Evolutionary conservation across 148 eudicot species (phyloP).

Genomic region (Polygonum aviculare): DNA sequence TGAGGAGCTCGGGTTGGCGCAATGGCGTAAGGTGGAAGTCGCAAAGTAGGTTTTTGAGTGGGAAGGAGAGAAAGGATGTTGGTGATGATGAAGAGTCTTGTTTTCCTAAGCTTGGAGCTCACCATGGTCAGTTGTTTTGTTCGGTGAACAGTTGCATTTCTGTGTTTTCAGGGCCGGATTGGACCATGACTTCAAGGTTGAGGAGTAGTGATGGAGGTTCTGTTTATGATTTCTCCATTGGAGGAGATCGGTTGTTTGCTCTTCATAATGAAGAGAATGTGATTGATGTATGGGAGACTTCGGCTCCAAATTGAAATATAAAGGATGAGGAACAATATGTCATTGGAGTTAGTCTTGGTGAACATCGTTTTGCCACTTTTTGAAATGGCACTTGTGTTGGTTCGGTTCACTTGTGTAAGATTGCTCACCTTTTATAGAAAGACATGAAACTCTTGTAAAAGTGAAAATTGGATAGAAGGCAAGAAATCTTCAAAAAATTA

Average conservation of each 20-base stretch:
- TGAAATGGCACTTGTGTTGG: too few species aligned
- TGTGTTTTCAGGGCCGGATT: slow-evolving; percentile 78
- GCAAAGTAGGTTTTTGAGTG: slow-evolving; percentile 56
- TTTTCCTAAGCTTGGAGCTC: slow-evolving; percentile 71
- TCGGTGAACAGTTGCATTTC: slow-evolving; percentile 79
- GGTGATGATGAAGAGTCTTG: slow-evolving; percentile 64
- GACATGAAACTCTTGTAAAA: too few species aligned
- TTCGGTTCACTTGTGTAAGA: too few species aligned
- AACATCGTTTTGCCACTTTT: too few species aligned
- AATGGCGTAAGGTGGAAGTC: slow-evolving; percentile 74
- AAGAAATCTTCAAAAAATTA: too few species aligned
- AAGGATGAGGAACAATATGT: too few species aligned
- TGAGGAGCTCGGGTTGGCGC: slow-evolving; percentile 41
- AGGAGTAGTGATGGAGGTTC: slow-evolving; percentile 62
- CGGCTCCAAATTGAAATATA: slow-evolving; percentile 22
- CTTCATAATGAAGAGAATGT: slow-evolving; percentile 84
- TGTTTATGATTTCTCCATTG: slow-evolving; percentile 81
- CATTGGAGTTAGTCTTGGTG: too few species aligned
- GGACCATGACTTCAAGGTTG: slow-evolving; percentile 78
- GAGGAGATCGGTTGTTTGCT: slow-evolving; percentile 80
- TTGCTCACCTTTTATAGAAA: too few species aligned
- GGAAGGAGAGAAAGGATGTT: slow-evolving; percentile 16
- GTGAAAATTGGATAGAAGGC: too few species aligned
- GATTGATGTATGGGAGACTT: slow-evolving; percentile 87
- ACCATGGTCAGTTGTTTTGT: slow-evolving; percentile 67